A percentile compares a stretch with the other conserved stretches of the same genome.
phyloP scores from a whole-genome alignment of 306 rosid species.

The Crotalaria pallida region DNA sequence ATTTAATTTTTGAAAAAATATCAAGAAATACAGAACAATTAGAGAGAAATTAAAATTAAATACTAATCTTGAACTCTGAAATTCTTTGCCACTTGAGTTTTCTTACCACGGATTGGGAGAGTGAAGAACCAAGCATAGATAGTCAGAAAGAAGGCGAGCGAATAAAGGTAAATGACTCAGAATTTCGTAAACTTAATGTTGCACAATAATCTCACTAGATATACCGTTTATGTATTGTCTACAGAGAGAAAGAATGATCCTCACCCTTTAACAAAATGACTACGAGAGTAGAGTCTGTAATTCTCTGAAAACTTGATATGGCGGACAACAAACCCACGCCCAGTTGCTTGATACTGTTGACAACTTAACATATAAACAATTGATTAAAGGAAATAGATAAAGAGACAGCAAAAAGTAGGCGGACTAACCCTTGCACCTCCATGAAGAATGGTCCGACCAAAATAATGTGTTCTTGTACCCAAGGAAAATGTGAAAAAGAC shows the following conservation, averaged over 20 bases:
- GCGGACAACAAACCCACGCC: conserved; percentile 92
- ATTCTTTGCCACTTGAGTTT: background rate
- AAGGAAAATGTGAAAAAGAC: conserved; percentile 90
- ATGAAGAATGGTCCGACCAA: conserved; percentile 94
- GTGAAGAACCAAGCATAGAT: background rate
- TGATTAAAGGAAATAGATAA: conserved; percentile 1
- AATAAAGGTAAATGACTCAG: background rate
- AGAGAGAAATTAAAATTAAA: background rate
- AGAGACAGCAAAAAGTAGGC: conserved; percentile 2
- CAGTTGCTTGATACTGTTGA: conserved; percentile 92
- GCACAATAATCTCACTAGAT: background rate
- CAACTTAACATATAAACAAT: conserved; percentile 20
- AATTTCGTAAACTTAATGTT: background rate
- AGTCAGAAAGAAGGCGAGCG: background rate
- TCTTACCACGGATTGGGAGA: background rate
- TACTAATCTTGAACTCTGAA: background rate
- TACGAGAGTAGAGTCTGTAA: conserved; percentile 92
- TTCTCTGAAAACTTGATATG: conserved; percentile 91
- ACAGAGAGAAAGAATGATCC: conserved; percentile 21
- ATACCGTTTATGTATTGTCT: background rate
- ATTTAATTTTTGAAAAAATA: background rate
- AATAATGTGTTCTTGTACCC: conserved; percentile 90
- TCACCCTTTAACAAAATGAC: conserved; percentile 96
- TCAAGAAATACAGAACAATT: background rate
- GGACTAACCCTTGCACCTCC: conserved; percentile 93